A percentile compares a stretch with the other conserved stretches of the same genome.
phyloP scores from a whole-genome alignment of 2,329 filamentous ascomycete species.

The Alternaria triticina region DNA sequence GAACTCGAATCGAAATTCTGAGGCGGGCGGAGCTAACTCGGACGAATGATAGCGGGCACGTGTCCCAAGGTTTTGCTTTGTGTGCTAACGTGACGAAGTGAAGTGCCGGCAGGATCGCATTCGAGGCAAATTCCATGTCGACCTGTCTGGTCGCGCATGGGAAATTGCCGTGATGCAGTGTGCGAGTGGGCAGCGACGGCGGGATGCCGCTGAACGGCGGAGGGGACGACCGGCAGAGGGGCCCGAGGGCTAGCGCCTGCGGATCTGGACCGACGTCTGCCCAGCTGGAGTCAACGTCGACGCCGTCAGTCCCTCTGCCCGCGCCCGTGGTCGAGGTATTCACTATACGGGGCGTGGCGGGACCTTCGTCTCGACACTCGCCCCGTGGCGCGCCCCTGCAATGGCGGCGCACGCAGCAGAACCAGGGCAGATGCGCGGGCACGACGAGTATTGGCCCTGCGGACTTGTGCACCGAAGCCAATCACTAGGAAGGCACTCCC shows the following conservation, averaged over 20 bases:
- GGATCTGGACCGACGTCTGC: background rate
- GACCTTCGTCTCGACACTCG: background rate
- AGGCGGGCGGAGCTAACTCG: background rate
- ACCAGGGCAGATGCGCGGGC: background rate
- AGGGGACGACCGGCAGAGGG: background rate
- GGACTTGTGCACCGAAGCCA: conserved; percentile 8
- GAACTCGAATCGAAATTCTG: background rate
- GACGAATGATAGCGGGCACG: background rate
- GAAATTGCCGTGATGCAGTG: background rate
- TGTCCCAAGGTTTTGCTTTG: background rate
- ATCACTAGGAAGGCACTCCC: background rate
- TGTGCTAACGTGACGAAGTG: background rate
- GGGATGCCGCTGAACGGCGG: background rate
- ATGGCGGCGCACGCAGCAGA: background rate
- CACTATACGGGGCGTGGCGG: background rate
- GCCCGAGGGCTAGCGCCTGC: background rate
- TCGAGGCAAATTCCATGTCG: background rate
- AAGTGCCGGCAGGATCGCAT: background rate
- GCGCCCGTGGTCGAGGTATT: background rate
- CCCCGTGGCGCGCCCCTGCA: background rate
- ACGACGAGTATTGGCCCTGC: background rate
- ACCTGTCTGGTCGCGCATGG: background rate
- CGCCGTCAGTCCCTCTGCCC: background rate
- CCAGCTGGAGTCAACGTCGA: background rate
- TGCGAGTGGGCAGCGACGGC: background rate